phyloP scores from a whole-genome alignment of 148 eudicot species.

The Persicaria tinctoria region DNA sequence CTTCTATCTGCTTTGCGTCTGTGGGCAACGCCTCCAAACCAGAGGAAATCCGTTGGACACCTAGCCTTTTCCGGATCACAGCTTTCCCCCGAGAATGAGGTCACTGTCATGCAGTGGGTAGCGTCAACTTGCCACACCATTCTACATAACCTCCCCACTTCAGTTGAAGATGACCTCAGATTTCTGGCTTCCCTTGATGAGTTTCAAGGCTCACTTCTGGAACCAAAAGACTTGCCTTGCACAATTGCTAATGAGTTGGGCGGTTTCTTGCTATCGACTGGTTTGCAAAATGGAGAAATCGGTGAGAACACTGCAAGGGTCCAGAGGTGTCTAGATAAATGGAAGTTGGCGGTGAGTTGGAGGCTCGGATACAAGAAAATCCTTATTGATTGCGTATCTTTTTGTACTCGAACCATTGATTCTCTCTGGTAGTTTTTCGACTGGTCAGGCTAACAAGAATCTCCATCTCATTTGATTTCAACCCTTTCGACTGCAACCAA shows the following conservation, averaged over 20 bases:
- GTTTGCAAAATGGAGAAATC: constrained; percentile 19
- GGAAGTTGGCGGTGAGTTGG: constrained; percentile 81
- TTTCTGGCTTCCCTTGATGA: constrained; percentile 34
- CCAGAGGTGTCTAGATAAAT: constrained; percentile 38
- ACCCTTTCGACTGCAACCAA: no score
- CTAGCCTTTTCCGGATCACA: constrained; percentile 55
- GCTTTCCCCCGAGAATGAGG: constrained; percentile 60
- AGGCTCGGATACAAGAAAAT: constrained; percentile 60
- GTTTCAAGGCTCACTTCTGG: constrained; percentile 21
- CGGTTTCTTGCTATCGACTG: constrained; percentile 32
- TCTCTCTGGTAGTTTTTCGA: neutral
- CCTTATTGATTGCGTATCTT: constrained; percentile 41
- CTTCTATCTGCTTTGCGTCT: constrained; percentile 60
- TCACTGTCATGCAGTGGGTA: constrained; percentile 51
- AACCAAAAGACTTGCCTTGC: constrained; percentile 18
- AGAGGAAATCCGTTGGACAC: constrained; percentile 47
- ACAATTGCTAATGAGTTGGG: constrained; percentile 31
- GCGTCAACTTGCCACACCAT: constrained; percentile 33
- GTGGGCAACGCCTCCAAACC: constrained; percentile 65
- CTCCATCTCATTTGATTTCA: no score
- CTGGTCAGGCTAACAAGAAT: neutral
- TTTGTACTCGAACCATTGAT: constrained; percentile 36
- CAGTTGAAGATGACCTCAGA: constrained; percentile 52
- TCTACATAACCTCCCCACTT: constrained; percentile 40
- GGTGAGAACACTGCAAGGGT: constrained; percentile 5